Evolutionary conservation across 2,329 filamentous ascomycete species (phyloP).

Genomic region (Teratosphaeria gauchensis): DNA sequence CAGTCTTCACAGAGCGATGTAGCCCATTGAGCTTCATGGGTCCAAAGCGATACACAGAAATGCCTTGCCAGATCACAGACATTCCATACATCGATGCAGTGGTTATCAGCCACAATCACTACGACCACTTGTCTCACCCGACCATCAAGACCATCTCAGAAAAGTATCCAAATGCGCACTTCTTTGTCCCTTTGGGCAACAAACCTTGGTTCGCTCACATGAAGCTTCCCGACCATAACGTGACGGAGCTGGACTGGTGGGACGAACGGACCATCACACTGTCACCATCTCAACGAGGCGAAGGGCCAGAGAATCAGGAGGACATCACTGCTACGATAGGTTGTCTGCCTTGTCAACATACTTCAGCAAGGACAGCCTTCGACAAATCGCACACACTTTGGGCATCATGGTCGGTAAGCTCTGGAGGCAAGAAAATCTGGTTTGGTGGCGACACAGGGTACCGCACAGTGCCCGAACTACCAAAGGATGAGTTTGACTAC

Average conservation of each 20-base stretch:
- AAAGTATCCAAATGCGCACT: constrained; percentile 68
- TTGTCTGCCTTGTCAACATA: constrained; percentile 79
- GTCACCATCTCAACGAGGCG: constrained; percentile 19
- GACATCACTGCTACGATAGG: constrained; percentile 62
- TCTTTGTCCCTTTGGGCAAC: constrained; percentile 77
- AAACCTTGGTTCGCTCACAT: constrained; percentile 67
- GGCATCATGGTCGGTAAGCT: constrained; percentile 74
- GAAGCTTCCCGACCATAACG: constrained; percentile 65
- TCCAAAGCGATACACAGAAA: constrained; percentile 68
- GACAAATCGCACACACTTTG: constrained; percentile 73
- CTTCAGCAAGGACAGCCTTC: constrained; percentile 55
- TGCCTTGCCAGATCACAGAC: constrained; percentile 67
- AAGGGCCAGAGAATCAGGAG: constrained; percentile 8
- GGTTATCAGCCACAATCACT: constrained; percentile 82
- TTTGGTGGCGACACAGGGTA: constrained; percentile 88
- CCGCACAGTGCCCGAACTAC: constrained; percentile 59
- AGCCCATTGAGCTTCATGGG: constrained; percentile 61
- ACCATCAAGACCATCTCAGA: constrained; percentile 62
- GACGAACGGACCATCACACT: constrained; percentile 67
- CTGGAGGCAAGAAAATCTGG: constrained; percentile 68
- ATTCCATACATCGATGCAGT: constrained; percentile 66
- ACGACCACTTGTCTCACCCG: constrained; percentile 77
- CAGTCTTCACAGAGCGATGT: constrained; percentile 83
- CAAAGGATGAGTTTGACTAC: constrained; percentile 60
- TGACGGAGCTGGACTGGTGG: constrained; percentile 95